A percentile compares a stretch with the other conserved stretches of the same genome.
These are phyloP conservation scores for Paragyromitra xinjiangensis DNA, from an alignment of 495 filamentous ascomycete genomes.

Conservation along the genomic window DNA sequence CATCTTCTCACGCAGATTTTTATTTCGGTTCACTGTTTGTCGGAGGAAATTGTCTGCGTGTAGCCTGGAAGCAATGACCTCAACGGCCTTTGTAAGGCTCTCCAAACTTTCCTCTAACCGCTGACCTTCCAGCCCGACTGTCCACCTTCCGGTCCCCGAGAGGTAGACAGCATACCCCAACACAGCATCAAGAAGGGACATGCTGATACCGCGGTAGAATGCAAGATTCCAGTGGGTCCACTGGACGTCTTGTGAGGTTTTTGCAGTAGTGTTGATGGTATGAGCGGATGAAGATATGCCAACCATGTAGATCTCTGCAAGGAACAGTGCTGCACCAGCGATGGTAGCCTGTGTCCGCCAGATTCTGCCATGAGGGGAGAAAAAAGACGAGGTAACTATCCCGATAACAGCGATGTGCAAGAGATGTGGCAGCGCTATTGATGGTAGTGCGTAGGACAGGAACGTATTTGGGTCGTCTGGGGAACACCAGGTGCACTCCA, in stretches of 20 bases:
- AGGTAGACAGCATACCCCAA: constrained; percentile 74
- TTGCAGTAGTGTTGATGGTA: constrained; percentile 66
- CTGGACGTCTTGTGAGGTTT: constrained; percentile 68
- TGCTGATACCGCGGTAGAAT: constrained; percentile 65
- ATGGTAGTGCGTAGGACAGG: constrained; percentile 81
- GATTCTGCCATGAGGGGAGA: constrained; percentile 65
- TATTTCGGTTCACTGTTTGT: constrained; percentile 66
- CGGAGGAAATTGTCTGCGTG: constrained; percentile 65
- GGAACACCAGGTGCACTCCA: constrained; percentile 82
- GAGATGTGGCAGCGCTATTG: constrained; percentile 77
- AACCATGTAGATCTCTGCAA: constrained; percentile 70
- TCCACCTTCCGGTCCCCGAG: constrained; percentile 74
- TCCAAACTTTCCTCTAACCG: constrained; percentile 64
- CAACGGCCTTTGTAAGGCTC: constrained; percentile 58
- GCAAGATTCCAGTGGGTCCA: constrained; percentile 75
- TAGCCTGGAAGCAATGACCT: constrained; percentile 60
- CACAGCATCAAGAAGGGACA: constrained; percentile 70
- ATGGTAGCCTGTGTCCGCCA: constrained; percentile 79
- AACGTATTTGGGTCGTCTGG: constrained; percentile 75
- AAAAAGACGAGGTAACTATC: constrained; percentile 67
- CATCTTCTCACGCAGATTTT: constrained; percentile 62
- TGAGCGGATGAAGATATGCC: constrained; percentile 68
- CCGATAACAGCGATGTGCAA: constrained; percentile 75
- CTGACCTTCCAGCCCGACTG: constrained; percentile 61
- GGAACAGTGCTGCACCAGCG: constrained; percentile 67